Conservation (phyloP, 73 alveolate genomes). For the Tetrahymena borealis region DNA sequence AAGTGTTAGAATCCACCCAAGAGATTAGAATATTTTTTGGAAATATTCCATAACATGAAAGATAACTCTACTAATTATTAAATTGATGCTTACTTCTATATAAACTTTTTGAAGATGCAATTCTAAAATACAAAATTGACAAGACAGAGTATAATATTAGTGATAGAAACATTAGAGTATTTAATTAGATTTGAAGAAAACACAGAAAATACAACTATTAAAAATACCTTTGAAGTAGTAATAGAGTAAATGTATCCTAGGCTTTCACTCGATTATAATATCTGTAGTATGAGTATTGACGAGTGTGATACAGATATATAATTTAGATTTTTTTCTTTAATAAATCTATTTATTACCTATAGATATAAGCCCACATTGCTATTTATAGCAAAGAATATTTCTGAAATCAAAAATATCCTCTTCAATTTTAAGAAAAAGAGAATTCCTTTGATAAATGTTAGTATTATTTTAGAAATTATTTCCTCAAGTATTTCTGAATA, state of each 20-base stretch:
- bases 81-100: neutral
- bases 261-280: neutral
- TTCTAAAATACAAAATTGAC: neutral
- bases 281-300: neutral
- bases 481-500: neutral
- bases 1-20: neutral
- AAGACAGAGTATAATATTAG: neutral
- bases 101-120: neutral
- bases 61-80: neutral
- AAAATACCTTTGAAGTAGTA: neutral
- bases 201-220: neutral
- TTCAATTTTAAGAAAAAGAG: neutral
- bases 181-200: neutral
- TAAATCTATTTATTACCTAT: neutral
- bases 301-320: neutral
- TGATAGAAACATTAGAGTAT: neutral
- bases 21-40: neutral
- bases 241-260: neutral
- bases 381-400: neutral
- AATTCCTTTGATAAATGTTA: neutral
- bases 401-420: neutral
- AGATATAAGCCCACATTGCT: neutral
- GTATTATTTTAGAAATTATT: neutral
- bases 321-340: neutral
- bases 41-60: neutral